Base-by-base conservation (phyloP, 305 asterid genomes). In the Andrographis paniculata region DNA sequence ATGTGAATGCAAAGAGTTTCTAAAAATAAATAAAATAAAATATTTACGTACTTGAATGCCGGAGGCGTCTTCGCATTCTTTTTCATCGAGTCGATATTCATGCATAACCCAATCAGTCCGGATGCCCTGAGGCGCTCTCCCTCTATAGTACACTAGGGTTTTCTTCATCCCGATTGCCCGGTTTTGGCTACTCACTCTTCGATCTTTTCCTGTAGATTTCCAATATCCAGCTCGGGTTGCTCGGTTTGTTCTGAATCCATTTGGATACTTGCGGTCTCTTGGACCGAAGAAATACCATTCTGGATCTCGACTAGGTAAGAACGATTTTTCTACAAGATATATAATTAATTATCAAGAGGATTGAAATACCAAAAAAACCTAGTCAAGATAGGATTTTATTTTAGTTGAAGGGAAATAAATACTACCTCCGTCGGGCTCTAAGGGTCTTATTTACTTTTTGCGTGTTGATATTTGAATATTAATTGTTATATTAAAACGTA, bases 21-120 rank as follows among this genome's bases (percentile, higher is more conserved):
- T 27, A 13, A 2, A 37, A n/a, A n/a, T 37, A 1, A 67, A 64
- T 40, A 21, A 70, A 57, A 15, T 30, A 68, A 60, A 41, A 67
- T 75, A 80, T 77, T 69, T 27, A 69, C 66, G n/a, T 81, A 87
- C 97, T 95, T 88, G 97, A 72, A 88, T 72, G 6, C 82, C 89
- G 30, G 91, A 71, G 48, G 74, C 55, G 52, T 80, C 81, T 31
- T 80, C 89, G 59, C 79, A 79, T 17, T 83, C 88, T 53, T 77
- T 85, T 18, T 88, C 94, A 20, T 79, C 94, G 1, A 89, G 91
- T 15, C 94, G 72, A 70, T 89, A 89, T 42, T 89, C 95, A 45
- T 89, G 94, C 98, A 89, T 89, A 0, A 85, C 95, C 98, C 93
- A 89, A 52, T 89, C 98, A 4, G 94, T 89, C 42, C 95, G 49